A percentile compares a stretch with the other conserved stretches of the same genome.
phyloP scores from a whole-genome alignment of 169 alveolate genomes.

The Eimeria brunetti region DNA sequence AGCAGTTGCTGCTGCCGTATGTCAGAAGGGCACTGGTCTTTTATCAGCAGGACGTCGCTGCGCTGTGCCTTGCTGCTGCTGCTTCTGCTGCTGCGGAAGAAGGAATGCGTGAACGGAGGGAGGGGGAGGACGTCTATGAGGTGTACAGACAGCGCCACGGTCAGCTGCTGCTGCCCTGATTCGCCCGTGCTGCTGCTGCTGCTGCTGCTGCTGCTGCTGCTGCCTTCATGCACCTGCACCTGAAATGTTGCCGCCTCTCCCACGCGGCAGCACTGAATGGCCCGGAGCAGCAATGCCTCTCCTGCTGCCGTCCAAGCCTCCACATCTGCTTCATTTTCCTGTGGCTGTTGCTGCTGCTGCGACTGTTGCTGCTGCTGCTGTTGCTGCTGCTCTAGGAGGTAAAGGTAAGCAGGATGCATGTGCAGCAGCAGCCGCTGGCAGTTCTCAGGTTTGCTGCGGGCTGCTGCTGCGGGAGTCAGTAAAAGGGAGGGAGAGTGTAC shows the following conservation, averaged over 20 bases:
- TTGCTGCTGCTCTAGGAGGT: constrained; percentile 34
- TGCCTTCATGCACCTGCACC: constrained; percentile 10
- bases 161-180: constrained; percentile 25
- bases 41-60: neutral
- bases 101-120: neutral
- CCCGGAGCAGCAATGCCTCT: constrained; percentile 57
- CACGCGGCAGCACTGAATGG: constrained; percentile 56
- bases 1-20: constrained; percentile 46
- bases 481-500: constrained; percentile 37
- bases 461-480: constrained; percentile 35
- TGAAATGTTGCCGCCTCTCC: constrained; percentile 64
- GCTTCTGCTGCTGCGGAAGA: neutral
- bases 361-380: neutral
- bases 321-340: neutral
- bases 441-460: constrained; percentile 22
- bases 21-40: neutral
- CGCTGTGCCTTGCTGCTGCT: constrained; percentile 19
- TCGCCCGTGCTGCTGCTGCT: neutral
- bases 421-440: constrained; percentile 63
- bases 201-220: neutral
- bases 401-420: constrained; percentile 18
- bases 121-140: constrained; percentile 42
- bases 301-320: constrained; percentile 62
- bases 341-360: constrained; percentile 22
- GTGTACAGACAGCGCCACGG: constrained; percentile 15